Evolutionary conservation across 108 stramenopile genomes (phyloP).

Genomic region (Nitzschia palea): DNA sequence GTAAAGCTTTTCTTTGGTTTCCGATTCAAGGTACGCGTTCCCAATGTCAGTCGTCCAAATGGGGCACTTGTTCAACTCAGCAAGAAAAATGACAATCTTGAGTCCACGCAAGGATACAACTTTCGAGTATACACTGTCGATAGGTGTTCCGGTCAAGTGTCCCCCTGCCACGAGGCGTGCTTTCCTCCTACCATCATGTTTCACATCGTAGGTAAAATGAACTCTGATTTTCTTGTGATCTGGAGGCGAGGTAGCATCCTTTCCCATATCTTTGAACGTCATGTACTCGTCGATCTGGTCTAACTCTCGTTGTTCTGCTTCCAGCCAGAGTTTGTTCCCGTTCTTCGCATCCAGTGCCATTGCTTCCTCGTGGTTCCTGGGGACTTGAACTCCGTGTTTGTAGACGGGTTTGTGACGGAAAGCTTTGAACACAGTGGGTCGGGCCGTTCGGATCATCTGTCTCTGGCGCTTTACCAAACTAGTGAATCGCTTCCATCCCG

Average conservation of each 20-base stretch:
- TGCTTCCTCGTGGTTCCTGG: slow-evolving; percentile 29
- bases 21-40: background rate
- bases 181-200: slow-evolving; percentile 33
- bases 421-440: slow-evolving; percentile 6
- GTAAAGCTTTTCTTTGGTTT: slow-evolving; percentile 27
- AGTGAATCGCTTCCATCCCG: slow-evolving; percentile 42
- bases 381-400: slow-evolving; percentile 36
- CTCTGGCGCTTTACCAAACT: slow-evolving; percentile 12
- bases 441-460: slow-evolving; percentile 7
- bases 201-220: slow-evolving; percentile 24
- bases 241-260: background rate
- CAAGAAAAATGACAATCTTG: slow-evolving; percentile 24
- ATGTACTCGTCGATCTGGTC: background rate
- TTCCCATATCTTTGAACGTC: background rate
- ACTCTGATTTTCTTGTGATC: slow-evolving; percentile 6
- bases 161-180: slow-evolving; percentile 43
- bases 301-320: slow-evolving; percentile 31
- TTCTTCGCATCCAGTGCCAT: slow-evolving; percentile 18
- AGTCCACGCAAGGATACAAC: slow-evolving; percentile 34
- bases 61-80: slow-evolving; percentile 27
- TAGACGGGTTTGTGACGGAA: no score
- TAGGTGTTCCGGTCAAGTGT: slow-evolving; percentile 32
- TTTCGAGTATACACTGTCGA: slow-evolving; percentile 22
- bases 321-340: slow-evolving; percentile 34
- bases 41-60: slow-evolving; percentile 33